Evolutionary conservation across 2,329 filamentous ascomycete genomes (phyloP).

Genomic region (Arthrobotrys sphaeroides): DNA sequence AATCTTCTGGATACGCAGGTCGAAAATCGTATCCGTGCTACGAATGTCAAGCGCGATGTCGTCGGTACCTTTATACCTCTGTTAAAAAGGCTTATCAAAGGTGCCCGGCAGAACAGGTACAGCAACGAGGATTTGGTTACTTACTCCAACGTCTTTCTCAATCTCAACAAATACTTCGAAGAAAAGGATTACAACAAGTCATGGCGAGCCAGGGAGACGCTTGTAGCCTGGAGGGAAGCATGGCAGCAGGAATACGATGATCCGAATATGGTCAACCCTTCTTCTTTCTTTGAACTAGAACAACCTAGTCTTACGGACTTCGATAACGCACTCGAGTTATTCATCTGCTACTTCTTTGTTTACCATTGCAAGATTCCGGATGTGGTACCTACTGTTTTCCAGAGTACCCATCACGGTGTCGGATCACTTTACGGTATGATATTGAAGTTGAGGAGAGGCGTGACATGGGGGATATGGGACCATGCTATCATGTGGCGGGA

Average conservation of each 20-base stretch:
- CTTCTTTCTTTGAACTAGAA: constrained; percentile 59
- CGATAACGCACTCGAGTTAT: constrained; percentile 59
- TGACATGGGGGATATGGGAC: constrained; percentile 72
- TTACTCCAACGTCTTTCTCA: constrained; percentile 65
- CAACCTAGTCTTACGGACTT: constrained; percentile 60
- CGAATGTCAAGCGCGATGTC: constrained; percentile 64
- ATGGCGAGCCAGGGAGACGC: constrained; percentile 64
- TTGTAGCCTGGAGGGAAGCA: constrained; percentile 64
- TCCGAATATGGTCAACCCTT: constrained; percentile 59
- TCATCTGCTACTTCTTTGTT: constrained; percentile 65
- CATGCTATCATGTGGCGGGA: constrained; percentile 72
- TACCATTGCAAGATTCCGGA: constrained; percentile 69
- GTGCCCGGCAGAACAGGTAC: constrained; percentile 64
- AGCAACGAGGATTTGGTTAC: constrained; percentile 63
- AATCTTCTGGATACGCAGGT: constrained; percentile 67
- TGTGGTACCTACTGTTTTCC: constrained; percentile 69
- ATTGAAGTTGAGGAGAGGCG: constrained; percentile 70
- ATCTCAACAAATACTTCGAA: constrained; percentile 66
- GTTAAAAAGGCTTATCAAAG: constrained; percentile 65
- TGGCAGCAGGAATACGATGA: constrained; percentile 64
- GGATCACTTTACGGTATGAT: constrained; percentile 71
- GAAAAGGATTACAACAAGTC: constrained; percentile 65
- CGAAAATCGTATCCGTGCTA: constrained; percentile 63
- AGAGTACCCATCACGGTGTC: constrained; percentile 71
- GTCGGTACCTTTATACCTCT: constrained; percentile 68